Percentiles rank a stretch among this genome's conserved stretches.
phyloP scores from a whole-genome alignment of 1,284 basidiomycete species.

The Sanghuangporus weigelae region DNA sequence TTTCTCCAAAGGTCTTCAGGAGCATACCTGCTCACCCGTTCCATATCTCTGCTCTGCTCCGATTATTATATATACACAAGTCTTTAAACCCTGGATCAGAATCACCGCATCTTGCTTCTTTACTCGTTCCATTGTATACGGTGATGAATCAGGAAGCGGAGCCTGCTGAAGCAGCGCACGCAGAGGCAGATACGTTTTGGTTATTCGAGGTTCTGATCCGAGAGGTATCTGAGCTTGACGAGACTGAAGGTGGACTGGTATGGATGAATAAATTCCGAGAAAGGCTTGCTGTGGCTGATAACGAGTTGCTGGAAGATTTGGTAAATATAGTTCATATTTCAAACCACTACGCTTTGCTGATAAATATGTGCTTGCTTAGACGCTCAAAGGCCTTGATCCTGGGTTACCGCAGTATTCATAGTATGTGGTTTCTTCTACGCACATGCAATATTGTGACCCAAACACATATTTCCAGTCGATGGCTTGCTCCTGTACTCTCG shows the following conservation, averaged over 20 bases:
- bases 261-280: conserved; percentile 65
- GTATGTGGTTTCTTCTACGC: conserved; percentile 36
- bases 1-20: conserved; percentile 42
- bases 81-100: conserved; percentile 68
- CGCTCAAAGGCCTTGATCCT: conserved; percentile 62
- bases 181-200: conserved; percentile 79
- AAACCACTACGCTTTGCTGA: not conserved
- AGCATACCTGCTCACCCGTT: conserved; percentile 46
- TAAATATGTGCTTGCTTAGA: conserved; percentile 29
- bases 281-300: conserved; percentile 59
- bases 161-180: conserved; percentile 53
- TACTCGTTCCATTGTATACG: conserved; percentile 65
- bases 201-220: conserved; percentile 67
- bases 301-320: conserved; percentile 53
- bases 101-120: conserved; percentile 59
- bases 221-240: conserved; percentile 67
- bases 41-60: conserved; percentile 62
- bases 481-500: conserved; percentile 68
- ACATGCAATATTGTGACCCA: not conserved
- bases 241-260: conserved; percentile 50
- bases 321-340: conserved; percentile 34
- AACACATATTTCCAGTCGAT: conserved; percentile 43
- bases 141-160: conserved; percentile 58
- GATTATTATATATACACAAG: conserved; percentile 66
- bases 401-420: conserved; percentile 74